Percentiles rank a stretch among this genome's conserved stretches.
phyloP scores from a whole-genome alignment of 257 asterid species.

The Nicotiana knightiana region DNA sequence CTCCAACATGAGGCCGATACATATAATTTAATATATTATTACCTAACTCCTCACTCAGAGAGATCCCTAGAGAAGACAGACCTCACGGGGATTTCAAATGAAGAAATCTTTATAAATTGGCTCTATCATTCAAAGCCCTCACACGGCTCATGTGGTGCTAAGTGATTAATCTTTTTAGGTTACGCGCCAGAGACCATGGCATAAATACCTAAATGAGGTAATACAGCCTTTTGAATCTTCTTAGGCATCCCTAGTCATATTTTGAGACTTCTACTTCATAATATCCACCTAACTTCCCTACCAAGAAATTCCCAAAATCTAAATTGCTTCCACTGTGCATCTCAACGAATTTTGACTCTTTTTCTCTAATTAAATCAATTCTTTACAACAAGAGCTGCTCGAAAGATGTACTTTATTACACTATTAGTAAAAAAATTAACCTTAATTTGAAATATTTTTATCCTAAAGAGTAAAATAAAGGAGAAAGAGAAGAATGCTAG shows the following conservation, averaged over 20 bases:
- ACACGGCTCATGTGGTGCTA: background rate
- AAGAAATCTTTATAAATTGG: background rate
- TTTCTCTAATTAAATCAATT: background rate
- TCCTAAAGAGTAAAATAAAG: too few species aligned
- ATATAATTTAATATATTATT: background rate
- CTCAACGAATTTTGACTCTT: background rate
- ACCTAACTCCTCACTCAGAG: background rate
- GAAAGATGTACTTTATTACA: background rate
- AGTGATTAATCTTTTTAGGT: background rate
- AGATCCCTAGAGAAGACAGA: background rate
- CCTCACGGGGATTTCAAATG: background rate
- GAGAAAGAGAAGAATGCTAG: too few species aligned
- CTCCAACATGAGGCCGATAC: background rate
- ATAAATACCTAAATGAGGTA: background rate
- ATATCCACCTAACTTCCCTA: background rate
- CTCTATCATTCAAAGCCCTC: background rate
- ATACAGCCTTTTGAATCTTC: background rate
- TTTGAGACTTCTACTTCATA: background rate
- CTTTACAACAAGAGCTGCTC: background rate
- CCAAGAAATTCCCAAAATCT: background rate
- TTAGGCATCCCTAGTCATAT: background rate
- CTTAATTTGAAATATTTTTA: too few species aligned
- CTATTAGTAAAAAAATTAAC: background rate
- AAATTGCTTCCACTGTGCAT: background rate
- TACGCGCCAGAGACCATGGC: background rate